A percentile compares a stretch with the other conserved stretches of the same genome.
Conservation (phyloP, 169 alveolate species). For the Plasmodium relictum region DNA sequence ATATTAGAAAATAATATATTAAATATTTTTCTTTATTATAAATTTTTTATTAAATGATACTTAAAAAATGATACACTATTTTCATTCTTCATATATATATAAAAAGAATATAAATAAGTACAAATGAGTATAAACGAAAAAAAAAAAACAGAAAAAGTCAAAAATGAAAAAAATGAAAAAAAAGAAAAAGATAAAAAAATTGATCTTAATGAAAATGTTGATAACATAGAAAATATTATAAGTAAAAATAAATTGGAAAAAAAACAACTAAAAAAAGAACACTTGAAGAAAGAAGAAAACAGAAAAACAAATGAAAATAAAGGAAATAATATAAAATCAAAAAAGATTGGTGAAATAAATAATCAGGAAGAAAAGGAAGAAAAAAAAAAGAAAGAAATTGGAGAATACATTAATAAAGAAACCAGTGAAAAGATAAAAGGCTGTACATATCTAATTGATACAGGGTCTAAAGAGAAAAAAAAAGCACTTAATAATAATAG, state of each 20-base stretch:
- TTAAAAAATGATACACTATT: neutral
- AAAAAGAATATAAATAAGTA: no score
- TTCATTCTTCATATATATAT: neutral
- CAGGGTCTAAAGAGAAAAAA: no score
- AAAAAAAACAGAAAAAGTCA: neutral
- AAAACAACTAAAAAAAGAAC: neutral
- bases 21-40: no score
- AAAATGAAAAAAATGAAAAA: constrained; percentile 10
- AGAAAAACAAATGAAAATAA: constrained; percentile 3
- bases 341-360: neutral
- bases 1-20: no score
- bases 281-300: neutral
- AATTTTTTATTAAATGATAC: neutral
- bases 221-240: constrained; percentile 1
- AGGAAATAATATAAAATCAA: neutral
- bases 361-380: neutral
- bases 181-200: constrained; percentile 13
- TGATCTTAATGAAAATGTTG: neutral
- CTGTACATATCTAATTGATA: no score
- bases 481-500: no score
- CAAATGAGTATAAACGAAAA: no score
- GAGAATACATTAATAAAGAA: neutral
- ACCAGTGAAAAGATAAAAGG: neutral
- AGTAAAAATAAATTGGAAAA: neutral
- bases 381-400: neutral